Conservation (phyloP, 2,329 filamentous ascomycete species). For the Dothistroma pini region DNA sequence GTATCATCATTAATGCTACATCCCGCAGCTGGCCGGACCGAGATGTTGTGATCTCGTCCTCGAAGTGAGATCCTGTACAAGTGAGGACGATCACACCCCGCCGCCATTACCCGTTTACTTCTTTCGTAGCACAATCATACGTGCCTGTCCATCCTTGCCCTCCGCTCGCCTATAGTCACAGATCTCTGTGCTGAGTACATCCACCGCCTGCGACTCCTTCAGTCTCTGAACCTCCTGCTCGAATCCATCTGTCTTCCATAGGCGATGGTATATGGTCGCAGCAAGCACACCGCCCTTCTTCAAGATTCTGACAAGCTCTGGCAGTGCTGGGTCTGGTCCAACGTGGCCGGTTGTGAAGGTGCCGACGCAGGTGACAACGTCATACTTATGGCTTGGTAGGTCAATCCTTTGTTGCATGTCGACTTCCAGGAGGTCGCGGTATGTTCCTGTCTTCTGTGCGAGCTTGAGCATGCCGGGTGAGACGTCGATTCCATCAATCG, state of each 20-base stretch:
- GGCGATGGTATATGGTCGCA: slow-evolving; percentile 50
- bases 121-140: slow-evolving; percentile 29
- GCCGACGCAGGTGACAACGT: slow-evolving; percentile 52
- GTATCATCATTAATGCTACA: neutral
- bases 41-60: slow-evolving; percentile 5
- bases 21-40: neutral
- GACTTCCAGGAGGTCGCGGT: slow-evolving; percentile 43
- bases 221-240: slow-evolving; percentile 44
- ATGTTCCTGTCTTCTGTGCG: slow-evolving; percentile 49
- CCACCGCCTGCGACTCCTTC: slow-evolving; percentile 34
- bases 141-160: slow-evolving; percentile 17
- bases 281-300: slow-evolving; percentile 49
- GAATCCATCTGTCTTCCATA: slow-evolving; percentile 51
- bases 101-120: slow-evolving; percentile 6
- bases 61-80: neutral
- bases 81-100: neutral
- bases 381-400: slow-evolving; percentile 43
- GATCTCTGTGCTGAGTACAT: slow-evolving; percentile 34
- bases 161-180: slow-evolving; percentile 32
- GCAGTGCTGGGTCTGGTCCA: slow-evolving; percentile 47
- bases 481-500: slow-evolving; percentile 49
- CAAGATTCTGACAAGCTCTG: slow-evolving; percentile 42
- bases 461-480: slow-evolving; percentile 53
- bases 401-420: slow-evolving; percentile 48
- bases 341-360: slow-evolving; percentile 56